phyloP scores from a whole-genome alignment of 495 filamentous ascomycete genomes.

The Podospora anserina region DNA sequence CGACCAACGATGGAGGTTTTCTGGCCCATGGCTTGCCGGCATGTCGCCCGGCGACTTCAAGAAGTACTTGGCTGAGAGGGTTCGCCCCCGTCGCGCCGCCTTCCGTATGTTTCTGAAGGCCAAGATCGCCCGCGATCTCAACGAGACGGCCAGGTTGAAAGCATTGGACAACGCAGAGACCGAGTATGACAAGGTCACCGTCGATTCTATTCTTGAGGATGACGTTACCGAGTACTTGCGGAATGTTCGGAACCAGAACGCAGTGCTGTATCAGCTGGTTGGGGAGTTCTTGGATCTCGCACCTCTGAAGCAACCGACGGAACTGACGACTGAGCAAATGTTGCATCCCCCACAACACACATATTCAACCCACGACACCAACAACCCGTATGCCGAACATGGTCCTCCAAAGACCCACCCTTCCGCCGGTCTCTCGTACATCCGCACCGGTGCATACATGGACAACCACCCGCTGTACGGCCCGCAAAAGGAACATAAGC shows the following conservation, averaged over 20 bases:
- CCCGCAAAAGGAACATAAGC: slow-evolving; percentile 60
- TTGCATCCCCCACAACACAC: too few species aligned
- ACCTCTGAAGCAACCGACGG: slow-evolving; percentile 31
- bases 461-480: slow-evolving; percentile 82
- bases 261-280: slow-evolving; percentile 47
- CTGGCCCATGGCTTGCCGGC: slow-evolving; percentile 78
- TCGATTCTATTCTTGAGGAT: slow-evolving; percentile 52
- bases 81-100: slow-evolving; percentile 58
- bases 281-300: slow-evolving; percentile 56
- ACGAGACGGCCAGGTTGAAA: slow-evolving; percentile 38
- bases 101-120: slow-evolving; percentile 60
- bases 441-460: slow-evolving; percentile 63
- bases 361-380: slow-evolving; percentile 19
- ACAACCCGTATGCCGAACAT: slow-evolving; percentile 50
- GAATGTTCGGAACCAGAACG: slow-evolving; percentile 51
- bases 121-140: slow-evolving; percentile 44
- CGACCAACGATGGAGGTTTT: slow-evolving; percentile 65
- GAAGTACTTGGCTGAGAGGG: slow-evolving; percentile 57
- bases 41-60: slow-evolving; percentile 71
- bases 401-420: slow-evolving; percentile 86
- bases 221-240: slow-evolving; percentile 61
- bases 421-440: slow-evolving; percentile 83
- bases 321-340: not conserved
- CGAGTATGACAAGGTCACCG: slow-evolving; percentile 26
- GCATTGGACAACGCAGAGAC: slow-evolving; percentile 50